These are phyloP conservation scores for Cicer judaicum DNA, from an alignment of 306 rosid species.

Conservation along the genomic window DNA sequence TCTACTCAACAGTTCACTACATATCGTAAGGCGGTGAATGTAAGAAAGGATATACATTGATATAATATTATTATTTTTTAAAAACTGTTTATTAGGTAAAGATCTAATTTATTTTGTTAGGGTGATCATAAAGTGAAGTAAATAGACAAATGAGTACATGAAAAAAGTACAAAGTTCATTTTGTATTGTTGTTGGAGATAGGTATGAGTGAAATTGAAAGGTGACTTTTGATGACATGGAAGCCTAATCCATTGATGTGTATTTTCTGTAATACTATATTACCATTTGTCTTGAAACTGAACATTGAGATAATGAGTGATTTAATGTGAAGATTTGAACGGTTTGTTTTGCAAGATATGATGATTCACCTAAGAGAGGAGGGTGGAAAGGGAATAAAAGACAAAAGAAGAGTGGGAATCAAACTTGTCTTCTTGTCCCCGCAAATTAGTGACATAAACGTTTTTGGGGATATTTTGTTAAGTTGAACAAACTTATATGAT, in stretches of 20 bases:
- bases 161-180: constrained; percentile 2
- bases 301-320: neutral
- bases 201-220: constrained; percentile 21
- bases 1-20: too few species aligned
- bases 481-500: constrained; percentile 1
- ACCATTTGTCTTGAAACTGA: constrained; percentile 42
- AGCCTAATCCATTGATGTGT: constrained; percentile 47
- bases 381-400: constrained; percentile 35
- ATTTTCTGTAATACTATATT: constrained; percentile 7
- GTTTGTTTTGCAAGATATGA: constrained; percentile 61
- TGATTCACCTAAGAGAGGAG: constrained; percentile 40
- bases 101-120: neutral
- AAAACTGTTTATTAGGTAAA: neutral
- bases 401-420: constrained; percentile 47
- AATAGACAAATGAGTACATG: neutral
- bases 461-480: constrained; percentile 8
- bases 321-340: constrained; percentile 12
- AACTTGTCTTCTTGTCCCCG: constrained; percentile 48
- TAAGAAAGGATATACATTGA: too few species aligned
- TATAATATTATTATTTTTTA: too few species aligned
- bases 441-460: constrained; percentile 38
- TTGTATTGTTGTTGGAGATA: constrained; percentile 12
- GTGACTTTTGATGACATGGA: constrained; percentile 43
- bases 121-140: neutral
- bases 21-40: too few species aligned